Evolutionary conservation across 495 filamentous ascomycete species (phyloP).

Genomic region (Xylaria flabelliformis): DNA sequence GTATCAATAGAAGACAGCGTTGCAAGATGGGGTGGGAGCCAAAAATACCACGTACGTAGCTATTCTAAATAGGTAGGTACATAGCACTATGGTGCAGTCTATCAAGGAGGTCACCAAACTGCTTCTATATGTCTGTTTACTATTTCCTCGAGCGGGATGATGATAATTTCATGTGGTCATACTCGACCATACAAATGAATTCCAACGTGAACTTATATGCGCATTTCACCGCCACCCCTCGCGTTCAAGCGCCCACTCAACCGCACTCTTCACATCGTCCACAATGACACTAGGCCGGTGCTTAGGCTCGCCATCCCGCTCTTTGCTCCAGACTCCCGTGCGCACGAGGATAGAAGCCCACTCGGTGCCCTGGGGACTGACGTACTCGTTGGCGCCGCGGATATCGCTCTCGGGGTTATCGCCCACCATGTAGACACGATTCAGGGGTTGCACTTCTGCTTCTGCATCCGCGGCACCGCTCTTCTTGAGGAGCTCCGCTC

Average conservation of each 20-base stretch:
- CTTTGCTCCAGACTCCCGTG: constrained; percentile 78
- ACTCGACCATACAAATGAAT: background rate
- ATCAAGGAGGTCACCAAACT: background rate
- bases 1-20: background rate
- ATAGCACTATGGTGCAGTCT: background rate
- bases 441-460: constrained; percentile 43
- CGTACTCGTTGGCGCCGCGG: constrained; percentile 80
- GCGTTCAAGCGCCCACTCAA: constrained; percentile 49
- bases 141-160: background rate
- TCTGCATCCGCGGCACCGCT: constrained; percentile 32
- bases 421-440: constrained; percentile 92
- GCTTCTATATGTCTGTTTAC: background rate
- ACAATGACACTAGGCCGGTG: constrained; percentile 62
- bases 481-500: constrained; percentile 53
- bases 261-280: constrained; percentile 62
- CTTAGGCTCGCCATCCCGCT: constrained; percentile 44
- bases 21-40: too few relatives aligned
- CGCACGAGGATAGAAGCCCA: constrained; percentile 85
- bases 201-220: background rate
- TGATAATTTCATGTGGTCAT: background rate
- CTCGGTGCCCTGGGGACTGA: constrained; percentile 65
- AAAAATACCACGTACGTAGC: background rate
- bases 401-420: constrained; percentile 97
- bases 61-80: background rate
- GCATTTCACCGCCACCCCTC: constrained; percentile 48